A percentile compares a stretch with the other conserved stretches of the same genome.
Evolutionary conservation across 139 green algal species (phyloP).

Genomic region (Ettlia oleoabundans): DNA sequence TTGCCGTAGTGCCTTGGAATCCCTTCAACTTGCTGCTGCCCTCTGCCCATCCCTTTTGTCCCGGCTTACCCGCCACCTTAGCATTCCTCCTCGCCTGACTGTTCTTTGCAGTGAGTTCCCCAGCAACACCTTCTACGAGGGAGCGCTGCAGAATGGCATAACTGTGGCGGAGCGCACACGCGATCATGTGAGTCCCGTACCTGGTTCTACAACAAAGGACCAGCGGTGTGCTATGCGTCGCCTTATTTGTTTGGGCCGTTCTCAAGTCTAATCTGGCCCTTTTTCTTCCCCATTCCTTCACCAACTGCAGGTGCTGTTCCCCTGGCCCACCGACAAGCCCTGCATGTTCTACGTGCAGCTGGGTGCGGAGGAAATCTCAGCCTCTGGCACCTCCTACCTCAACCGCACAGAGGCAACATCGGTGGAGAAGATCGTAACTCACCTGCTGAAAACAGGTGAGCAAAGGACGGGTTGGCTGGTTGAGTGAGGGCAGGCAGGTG

Average conservation of each 20-base stretch:
- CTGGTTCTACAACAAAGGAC: not conserved
- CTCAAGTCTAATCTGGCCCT: not conserved
- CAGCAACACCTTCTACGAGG: conserved; percentile 98
- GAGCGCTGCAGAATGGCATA: conserved; percentile 91
- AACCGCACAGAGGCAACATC: conserved; percentile 93
- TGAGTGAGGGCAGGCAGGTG: not conserved
- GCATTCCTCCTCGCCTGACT: not conserved
- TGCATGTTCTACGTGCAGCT: conserved; percentile 97
- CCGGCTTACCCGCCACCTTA: not conserved
- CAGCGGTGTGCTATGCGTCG: not conserved
- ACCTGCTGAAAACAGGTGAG: conserved; percentile 71
- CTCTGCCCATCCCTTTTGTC: too few relatives aligned
- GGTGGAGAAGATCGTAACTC: conserved; percentile 92
- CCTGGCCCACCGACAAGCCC: conserved; percentile 86
- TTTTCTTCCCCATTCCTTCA: not conserved
- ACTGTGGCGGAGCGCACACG: conserved; percentile 61
- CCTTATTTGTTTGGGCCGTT: not conserved
- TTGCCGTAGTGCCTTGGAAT: too few relatives aligned
- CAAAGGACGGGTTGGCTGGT: not conserved
- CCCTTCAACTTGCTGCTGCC: too few relatives aligned
- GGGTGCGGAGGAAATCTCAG: conserved; percentile 84
- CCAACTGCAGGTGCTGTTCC: conserved; percentile 59
- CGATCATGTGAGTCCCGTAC: conserved; percentile 27
- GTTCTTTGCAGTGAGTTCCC: conserved; percentile 83
- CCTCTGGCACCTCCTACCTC: conserved; percentile 93